Evolutionary conservation across 257 asterid species (phyloP), one percentile per base, ranked within the genome.

Genomic region (Cinchona pubescens): DNA sequence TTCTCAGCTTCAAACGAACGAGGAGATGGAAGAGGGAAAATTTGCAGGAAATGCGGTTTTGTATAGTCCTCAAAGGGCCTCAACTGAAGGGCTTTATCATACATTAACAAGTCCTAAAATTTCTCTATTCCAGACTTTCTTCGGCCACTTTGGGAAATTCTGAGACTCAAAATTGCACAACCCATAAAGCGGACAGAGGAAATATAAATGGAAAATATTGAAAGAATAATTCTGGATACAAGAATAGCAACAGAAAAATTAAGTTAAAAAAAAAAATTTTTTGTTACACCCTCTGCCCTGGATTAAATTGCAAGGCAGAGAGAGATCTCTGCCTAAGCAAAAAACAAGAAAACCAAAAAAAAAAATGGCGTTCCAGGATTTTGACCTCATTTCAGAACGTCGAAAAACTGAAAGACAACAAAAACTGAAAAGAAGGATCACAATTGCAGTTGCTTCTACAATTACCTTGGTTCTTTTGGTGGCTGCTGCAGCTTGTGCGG

Each of bases 321-420:
- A 75, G 80, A 59, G 18, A 63, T 51, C 74, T 71, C 78, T 67
- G 80, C 62, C 79, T 49, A 19, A 42, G 14, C 2, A 13, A 45
- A 49, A 16, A 3, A 3, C 1, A 48, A 55, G n/a, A n/a, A n/a
- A n/a, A n/a, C n/a, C n/a, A n/a, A 70, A 25, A 62, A 25, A 23
- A 25, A 71, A 59, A 80, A 92, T 91, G 99, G 97, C 99, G 7
- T 92, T 95, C 82, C 98, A 92, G 79, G 99, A 95, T 83, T 92
- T 95, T 81, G 99, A 95, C 85, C 88, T 85, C 43, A 91, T 95
- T 53, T 79, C 91, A 0, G 91, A 90, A 69, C 97, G 98, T 67
- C 59, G 96, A 5, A 79, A 86, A 69, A 83, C 77, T 23, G 96
- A 91, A 59, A 75, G 85, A 42, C 59, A 67, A 69, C 82, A 82